These are phyloP conservation scores for Xanthoceras sorbifolium DNA, from an alignment of 345 rosid species.

Conservation along the genomic window DNA sequence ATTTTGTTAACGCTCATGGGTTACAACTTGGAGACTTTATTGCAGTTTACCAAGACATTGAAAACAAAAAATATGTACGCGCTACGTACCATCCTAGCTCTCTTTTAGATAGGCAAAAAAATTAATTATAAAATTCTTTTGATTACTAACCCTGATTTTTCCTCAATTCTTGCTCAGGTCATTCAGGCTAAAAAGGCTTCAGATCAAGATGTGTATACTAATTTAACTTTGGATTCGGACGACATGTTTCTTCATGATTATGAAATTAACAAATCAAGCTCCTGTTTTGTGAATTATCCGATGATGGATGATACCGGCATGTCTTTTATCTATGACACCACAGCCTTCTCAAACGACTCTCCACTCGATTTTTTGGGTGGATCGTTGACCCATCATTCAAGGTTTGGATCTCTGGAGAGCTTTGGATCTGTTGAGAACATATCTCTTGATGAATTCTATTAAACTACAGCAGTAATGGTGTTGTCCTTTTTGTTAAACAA, in stretches of 20 bases:
- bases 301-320: constrained; percentile 34
- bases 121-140: not conserved
- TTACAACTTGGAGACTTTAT: constrained; percentile 82
- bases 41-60: constrained; percentile 67
- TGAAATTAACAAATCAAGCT: constrained; percentile 42
- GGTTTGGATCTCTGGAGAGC: constrained; percentile 54
- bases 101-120: not conserved
- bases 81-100: not conserved
- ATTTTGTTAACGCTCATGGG: constrained; percentile 80
- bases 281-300: constrained; percentile 46
- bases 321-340: constrained; percentile 84
- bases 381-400: constrained; percentile 56
- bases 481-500: constrained; percentile 6
- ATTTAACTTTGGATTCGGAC: constrained; percentile 48
- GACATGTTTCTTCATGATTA: constrained; percentile 52
- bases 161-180: constrained; percentile 44
- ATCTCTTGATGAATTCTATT: constrained; percentile 75
- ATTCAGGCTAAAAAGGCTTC: constrained; percentile 87
- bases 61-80: constrained; percentile 69
- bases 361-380: constrained; percentile 90
- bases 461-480: not conserved
- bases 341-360: constrained; percentile 64
- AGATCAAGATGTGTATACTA: constrained; percentile 58
- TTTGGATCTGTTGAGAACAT: constrained; percentile 82
- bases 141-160: not conserved